These are phyloP conservation scores for Millerozyma miso DNA, from an alignment of 805 yeast species.

Conservation along the genomic window DNA sequence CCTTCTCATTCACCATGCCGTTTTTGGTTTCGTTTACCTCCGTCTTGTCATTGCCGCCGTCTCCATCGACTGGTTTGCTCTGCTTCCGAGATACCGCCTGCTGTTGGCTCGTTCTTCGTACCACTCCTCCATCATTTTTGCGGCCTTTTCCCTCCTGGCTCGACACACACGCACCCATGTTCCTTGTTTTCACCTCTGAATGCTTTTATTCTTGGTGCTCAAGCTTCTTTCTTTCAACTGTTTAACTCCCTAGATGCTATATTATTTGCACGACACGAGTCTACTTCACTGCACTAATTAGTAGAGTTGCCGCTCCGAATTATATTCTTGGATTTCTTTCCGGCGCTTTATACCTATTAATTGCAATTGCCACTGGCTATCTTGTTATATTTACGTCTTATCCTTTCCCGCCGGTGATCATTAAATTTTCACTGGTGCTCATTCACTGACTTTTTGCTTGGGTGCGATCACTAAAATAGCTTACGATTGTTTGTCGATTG, in stretches of 20 bases:
- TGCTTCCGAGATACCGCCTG: constrained; percentile 12
- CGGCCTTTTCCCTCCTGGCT: constrained; percentile 10
- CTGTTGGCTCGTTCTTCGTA: constrained; percentile 12
- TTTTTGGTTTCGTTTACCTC: constrained; percentile 5
- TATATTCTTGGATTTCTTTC: neutral
- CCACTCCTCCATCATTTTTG: constrained; percentile 2
- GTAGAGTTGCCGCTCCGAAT: neutral
- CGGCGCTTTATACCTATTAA: neutral
- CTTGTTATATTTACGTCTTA: neutral
- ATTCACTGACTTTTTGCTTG: neutral
- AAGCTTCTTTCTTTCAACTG: too few species aligned
- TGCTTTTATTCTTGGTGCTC: too few species aligned
- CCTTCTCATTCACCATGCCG: constrained; percentile 2
- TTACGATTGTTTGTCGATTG: neutral
- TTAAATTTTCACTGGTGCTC: neutral
- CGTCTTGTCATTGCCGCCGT: neutral
- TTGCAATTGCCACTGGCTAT: neutral
- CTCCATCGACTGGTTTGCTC: neutral
- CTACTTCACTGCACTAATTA: too few species aligned
- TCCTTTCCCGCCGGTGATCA: neutral
- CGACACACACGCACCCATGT: constrained; percentile 23
- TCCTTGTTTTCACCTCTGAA: constrained; percentile 1
- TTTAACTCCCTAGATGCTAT: too few species aligned
- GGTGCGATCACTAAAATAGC: neutral
- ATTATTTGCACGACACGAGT: too few species aligned